Evolutionary conservation across 352 stramenopile species (phyloP).

Genomic region (Pythium aphanidermatum): DNA sequence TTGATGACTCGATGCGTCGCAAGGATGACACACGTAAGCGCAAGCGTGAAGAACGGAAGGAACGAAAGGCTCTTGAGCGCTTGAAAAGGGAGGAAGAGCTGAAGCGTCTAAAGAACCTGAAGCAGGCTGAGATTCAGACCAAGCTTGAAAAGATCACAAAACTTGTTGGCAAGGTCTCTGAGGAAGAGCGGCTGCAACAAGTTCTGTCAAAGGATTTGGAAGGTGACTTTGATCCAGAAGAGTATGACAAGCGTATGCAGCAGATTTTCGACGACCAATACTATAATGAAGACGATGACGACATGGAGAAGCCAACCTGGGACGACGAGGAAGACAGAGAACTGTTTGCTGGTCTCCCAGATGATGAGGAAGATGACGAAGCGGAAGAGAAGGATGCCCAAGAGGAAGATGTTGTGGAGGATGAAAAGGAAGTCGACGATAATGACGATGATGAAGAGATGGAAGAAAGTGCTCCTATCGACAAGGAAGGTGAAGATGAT

Average conservation of each 20-base stretch:
- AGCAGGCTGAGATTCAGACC: slow-evolving; percentile 93
- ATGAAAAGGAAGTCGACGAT: slow-evolving; percentile 21
- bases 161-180: slow-evolving; percentile 72
- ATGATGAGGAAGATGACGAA: slow-evolving; percentile 58
- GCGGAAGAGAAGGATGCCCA: slow-evolving; percentile 26
- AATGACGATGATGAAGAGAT: slow-evolving; percentile 29
- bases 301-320: slow-evolving; percentile 74
- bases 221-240: slow-evolving; percentile 95
- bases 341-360: slow-evolving; percentile 67
- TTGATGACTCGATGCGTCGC: slow-evolving; percentile 90
- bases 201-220: slow-evolving; percentile 75
- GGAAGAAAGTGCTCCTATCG: slow-evolving; percentile 6
- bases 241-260: slow-evolving; percentile 96
- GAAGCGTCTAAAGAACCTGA: slow-evolving; percentile 96
- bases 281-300: slow-evolving; percentile 86
- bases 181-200: slow-evolving; percentile 38
- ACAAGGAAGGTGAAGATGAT: slow-evolving; percentile 20
- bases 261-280: slow-evolving; percentile 97
- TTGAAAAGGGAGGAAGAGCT: slow-evolving; percentile 97
- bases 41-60: slow-evolving; percentile 92
- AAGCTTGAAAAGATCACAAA: slow-evolving; percentile 91
- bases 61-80: slow-evolving; percentile 93
- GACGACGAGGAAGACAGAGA: slow-evolving; percentile 82
- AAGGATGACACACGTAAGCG: slow-evolving; percentile 95
- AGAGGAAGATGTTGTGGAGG: slow-evolving; percentile 15